Evolutionary conservation across 306 rosid species (phyloP).

Genomic region (Alnus rubra): DNA sequence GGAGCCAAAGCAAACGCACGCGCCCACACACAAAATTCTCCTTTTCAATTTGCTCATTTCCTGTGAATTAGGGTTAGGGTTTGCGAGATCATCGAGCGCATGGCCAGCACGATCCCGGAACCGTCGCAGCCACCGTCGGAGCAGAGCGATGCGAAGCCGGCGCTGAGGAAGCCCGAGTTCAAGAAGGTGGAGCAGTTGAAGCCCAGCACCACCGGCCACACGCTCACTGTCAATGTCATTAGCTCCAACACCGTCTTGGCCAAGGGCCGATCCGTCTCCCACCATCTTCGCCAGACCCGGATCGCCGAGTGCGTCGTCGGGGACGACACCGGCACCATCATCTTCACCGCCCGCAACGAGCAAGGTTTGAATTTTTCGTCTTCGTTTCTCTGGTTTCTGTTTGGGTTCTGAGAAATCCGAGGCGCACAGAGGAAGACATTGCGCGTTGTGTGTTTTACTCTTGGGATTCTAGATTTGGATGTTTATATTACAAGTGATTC

Average conservation of each 20-base stretch:
- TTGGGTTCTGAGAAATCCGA: background rate
- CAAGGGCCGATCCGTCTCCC: slow-evolving; percentile 58
- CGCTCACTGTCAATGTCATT: slow-evolving; percentile 48
- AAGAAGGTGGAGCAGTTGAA: slow-evolving; percentile 54
- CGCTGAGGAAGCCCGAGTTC: slow-evolving; percentile 57
- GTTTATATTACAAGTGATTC: background rate
- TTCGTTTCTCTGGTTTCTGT: background rate
- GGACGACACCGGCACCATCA: slow-evolving; percentile 62
- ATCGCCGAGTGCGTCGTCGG: slow-evolving; percentile 68
- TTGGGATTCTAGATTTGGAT: background rate
- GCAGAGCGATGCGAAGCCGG: slow-evolving; percentile 46
- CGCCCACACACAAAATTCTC: too few species aligned
- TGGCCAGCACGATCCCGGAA: slow-evolving; percentile 27
- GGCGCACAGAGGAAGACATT: background rate
- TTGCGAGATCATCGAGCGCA: background rate
- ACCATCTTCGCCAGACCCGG: slow-evolving; percentile 54
- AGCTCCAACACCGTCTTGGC: slow-evolving; percentile 46
- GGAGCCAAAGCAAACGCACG: background rate
- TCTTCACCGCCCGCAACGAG: slow-evolving; percentile 63
- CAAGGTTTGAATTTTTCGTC: slow-evolving; percentile 39
- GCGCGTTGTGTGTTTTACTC: background rate
- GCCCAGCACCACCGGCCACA: slow-evolving; percentile 60
- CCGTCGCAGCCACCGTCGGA: slow-evolving; percentile 8
- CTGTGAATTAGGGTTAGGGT: slow-evolving; percentile 33
- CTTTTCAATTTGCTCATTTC: background rate